Evolutionary conservation across 2,329 filamentous ascomycete species (phyloP).

Genomic region (Colletotrichum trifolii): DNA sequence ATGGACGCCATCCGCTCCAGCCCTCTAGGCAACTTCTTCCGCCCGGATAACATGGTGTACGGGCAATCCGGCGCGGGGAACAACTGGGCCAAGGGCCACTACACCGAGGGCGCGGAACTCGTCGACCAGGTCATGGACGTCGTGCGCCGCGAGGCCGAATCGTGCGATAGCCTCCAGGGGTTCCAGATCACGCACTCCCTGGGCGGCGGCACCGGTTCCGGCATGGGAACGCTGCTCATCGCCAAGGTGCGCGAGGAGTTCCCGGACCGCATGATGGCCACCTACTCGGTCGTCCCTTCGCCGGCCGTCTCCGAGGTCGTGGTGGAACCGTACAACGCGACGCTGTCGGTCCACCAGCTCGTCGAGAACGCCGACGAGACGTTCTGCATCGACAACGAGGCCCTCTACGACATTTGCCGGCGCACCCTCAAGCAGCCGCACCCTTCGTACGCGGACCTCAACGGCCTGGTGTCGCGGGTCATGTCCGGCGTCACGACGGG

Average conservation of each 20-base stretch:
- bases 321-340: conserved; percentile 99
- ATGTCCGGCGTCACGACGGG: conserved; percentile 99
- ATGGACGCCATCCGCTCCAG: conserved; percentile 99
- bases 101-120: conserved; percentile 99
- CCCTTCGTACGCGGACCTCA: conserved; percentile 98
- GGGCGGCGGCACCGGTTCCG: conserved; percentile 99
- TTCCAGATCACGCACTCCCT: conserved; percentile 99
- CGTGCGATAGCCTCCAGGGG: conserved; percentile 98
- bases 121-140: conserved; percentile 98
- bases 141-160: conserved; percentile 97
- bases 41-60: conserved; percentile 99
- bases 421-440: conserved; percentile 98
- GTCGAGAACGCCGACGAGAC: conserved; percentile 99
- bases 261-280: conserved; percentile 99
- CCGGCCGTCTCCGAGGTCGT: conserved; percentile 99
- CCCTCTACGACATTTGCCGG: conserved; percentile 99
- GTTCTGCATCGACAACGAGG: conserved; percentile 99
- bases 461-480: conserved; percentile 98
- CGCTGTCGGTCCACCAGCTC: conserved; percentile 97
- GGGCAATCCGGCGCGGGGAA: conserved; percentile 99
- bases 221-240: conserved; percentile 99
- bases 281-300: conserved; percentile 97
- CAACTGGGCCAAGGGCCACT: conserved; percentile 99
- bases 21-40: conserved; percentile 98
- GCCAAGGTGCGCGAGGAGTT: conserved; percentile 99